A percentile compares a stretch with the other conserved stretches of the same genome.
Evolutionary conservation across 495 filamentous ascomycete species (phyloP).

Genomic region (Chaetomium fimeti): DNA sequence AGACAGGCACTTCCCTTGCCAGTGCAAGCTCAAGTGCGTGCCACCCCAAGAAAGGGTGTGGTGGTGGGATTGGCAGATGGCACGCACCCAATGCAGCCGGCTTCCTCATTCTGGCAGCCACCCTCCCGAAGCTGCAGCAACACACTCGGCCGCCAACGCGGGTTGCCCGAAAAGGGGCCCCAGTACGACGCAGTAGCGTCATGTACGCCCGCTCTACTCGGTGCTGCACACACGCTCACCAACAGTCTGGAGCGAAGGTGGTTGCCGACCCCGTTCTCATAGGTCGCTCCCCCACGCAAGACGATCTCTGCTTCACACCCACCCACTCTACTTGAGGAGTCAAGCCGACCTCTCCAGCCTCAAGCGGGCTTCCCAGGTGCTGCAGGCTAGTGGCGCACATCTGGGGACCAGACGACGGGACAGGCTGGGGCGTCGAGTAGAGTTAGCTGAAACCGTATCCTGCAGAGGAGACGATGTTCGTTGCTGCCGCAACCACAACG

Average conservation of each 20-base stretch:
- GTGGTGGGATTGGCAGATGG: conserved; percentile 1
- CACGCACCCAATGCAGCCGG: neutral
- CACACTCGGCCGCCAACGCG: conserved; percentile 1
- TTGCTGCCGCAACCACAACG: conserved; percentile 6
- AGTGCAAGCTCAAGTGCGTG: neutral
- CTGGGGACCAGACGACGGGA: neutral
- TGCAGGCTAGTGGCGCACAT: neutral
- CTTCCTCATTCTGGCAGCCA: conserved; percentile 4
- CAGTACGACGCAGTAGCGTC: conserved; percentile 12
- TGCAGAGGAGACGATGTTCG: neutral
- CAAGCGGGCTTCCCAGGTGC: neutral
- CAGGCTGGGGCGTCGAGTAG: neutral
- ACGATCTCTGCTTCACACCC: neutral
- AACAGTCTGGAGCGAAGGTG: neutral
- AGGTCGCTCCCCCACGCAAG: neutral
- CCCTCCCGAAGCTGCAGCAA: neutral
- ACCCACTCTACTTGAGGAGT: neutral
- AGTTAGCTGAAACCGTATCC: neutral
- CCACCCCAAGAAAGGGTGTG: no score
- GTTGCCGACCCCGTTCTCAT: neutral
- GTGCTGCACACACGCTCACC: neutral
- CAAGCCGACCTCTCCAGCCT: neutral
- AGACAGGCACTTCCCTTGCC: neutral
- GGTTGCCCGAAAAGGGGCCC: conserved; percentile 11
- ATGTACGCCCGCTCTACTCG: neutral